Conservation (phyloP, 257 asterid species). For the Cordia subcordata region DNA sequence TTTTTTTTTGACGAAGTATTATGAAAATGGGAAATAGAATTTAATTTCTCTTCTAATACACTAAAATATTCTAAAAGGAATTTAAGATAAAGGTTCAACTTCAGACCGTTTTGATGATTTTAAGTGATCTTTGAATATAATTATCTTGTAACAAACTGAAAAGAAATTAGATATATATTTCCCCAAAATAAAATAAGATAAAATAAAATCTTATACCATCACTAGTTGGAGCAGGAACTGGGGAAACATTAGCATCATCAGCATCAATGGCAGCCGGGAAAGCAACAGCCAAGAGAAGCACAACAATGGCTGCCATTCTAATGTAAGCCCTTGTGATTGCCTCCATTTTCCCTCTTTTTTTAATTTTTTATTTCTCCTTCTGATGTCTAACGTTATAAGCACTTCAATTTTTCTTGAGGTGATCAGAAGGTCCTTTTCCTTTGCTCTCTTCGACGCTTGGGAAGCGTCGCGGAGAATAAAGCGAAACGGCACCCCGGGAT, state of each 20-base stretch:
- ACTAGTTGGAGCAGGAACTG: slow-evolving; percentile 22
- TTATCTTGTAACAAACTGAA: slow-evolving; percentile 5
- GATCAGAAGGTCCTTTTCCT: neutral
- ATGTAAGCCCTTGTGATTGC: slow-evolving; percentile 6
- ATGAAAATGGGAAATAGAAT: too few relatives aligned
- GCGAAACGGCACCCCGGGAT: too few relatives aligned
- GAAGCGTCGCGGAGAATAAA: too few relatives aligned
- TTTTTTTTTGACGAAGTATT: too few relatives aligned
- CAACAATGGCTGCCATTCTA: slow-evolving; percentile 8
- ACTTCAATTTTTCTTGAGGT: neutral
- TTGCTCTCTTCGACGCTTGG: too few relatives aligned
- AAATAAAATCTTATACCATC: slow-evolving; percentile 19
- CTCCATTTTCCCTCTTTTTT: slow-evolving; percentile 21
- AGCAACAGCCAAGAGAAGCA: slow-evolving; percentile 15
- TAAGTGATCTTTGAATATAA: too few relatives aligned
- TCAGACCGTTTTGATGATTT: neutral
- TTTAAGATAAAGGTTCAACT: too few relatives aligned
- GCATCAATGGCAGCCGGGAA: slow-evolving; percentile 14
- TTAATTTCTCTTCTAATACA: too few relatives aligned
- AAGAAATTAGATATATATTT: slow-evolving; percentile 22
- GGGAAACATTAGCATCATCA: neutral
- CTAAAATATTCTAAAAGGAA: too few relatives aligned
- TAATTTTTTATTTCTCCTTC: neutral
- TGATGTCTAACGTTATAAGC: neutral
- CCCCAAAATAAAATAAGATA: slow-evolving; percentile 23